Percentiles rank a stretch among this genome's conserved stretches.
Conservation (phyloP, 2,329 filamentous ascomycete species). For the Ophiocordyceps camponoti-leonardi region DNA sequence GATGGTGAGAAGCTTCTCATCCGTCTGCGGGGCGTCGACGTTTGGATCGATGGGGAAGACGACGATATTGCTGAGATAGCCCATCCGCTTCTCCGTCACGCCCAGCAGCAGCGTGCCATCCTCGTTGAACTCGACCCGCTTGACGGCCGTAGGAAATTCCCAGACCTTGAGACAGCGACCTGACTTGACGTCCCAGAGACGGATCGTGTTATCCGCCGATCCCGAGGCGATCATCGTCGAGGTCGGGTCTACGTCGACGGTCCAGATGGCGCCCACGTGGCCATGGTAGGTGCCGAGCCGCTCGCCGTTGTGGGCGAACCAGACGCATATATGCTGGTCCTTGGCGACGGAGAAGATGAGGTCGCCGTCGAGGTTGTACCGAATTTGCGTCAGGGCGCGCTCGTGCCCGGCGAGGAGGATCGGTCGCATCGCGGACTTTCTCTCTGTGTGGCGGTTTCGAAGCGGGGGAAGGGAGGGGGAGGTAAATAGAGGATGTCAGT, state of each 20-base stretch:
- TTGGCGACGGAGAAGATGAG: constrained; percentile 91
- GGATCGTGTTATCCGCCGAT: constrained; percentile 95
- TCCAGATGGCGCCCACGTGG: constrained; percentile 97
- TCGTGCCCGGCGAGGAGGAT: constrained; percentile 94
- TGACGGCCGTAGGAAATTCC: constrained; percentile 94
- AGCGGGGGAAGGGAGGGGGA: not conserved
- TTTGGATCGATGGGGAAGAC: constrained; percentile 82
- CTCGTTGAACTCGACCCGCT: constrained; percentile 93
- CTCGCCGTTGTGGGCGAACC: constrained; percentile 97
- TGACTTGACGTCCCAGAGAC: constrained; percentile 89
- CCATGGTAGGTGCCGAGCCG: constrained; percentile 91
- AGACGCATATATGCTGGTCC: constrained; percentile 92
- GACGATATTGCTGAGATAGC: constrained; percentile 83
- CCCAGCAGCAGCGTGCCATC: constrained; percentile 82
- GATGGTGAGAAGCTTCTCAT: constrained; percentile 72
- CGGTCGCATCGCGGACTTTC: constrained; percentile 64
- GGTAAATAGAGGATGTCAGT: not conserved
- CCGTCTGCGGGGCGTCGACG: constrained; percentile 63
- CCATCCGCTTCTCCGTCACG: constrained; percentile 97
- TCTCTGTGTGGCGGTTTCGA: not conserved
- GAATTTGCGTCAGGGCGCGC: constrained; percentile 89
- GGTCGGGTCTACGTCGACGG: constrained; percentile 88
- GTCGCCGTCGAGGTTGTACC: constrained; percentile 91
- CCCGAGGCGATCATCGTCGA: constrained; percentile 84
- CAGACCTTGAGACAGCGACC: constrained; percentile 90